phyloP scores from a whole-genome alignment of 2,329 filamentous ascomycete species.

The Metarhizium rileyi region DNA sequence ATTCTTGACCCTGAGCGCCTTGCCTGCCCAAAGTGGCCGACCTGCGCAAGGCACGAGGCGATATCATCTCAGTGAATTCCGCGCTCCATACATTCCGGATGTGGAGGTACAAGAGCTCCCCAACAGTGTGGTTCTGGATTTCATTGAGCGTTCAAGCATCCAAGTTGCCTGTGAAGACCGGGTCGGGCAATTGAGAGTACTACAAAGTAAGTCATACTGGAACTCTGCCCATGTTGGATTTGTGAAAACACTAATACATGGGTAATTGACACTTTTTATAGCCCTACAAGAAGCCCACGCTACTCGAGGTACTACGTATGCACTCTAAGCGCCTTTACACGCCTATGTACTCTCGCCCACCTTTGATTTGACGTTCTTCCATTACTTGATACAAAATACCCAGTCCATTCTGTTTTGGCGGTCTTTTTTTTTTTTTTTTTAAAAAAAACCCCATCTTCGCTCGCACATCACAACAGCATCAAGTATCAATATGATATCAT shows the following conservation, averaged over 20 bases:
- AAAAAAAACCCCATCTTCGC: too few species aligned
- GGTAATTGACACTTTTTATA: conserved; percentile 9
- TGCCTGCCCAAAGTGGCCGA: conserved; percentile 44
- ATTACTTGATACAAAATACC: background rate
- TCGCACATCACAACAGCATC: background rate
- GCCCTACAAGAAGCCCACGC: conserved; percentile 28
- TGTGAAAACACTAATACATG: background rate
- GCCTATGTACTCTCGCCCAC: background rate
- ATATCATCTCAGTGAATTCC: conserved; percentile 81
- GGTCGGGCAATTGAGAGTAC: conserved; percentile 42
- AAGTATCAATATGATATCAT: background rate
- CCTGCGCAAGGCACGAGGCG: conserved; percentile 50
- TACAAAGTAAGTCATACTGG: conserved; percentile 37
- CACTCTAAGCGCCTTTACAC: conserved; percentile 15
- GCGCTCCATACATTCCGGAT: conserved; percentile 70
- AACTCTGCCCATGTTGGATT: background rate
- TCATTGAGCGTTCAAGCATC: conserved; percentile 50
- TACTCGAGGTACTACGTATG: conserved; percentile 21
- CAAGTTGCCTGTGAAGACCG: conserved; percentile 57
- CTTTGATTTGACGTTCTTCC: background rate
- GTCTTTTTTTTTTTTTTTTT: background rate
- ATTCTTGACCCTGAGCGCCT: conserved; percentile 65
- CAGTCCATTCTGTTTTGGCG: background rate
- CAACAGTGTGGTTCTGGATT: conserved; percentile 62
- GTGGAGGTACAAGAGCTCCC: conserved; percentile 88